phyloP scores from a whole-genome alignment of 1,284 basidiomycete species.

The Tremellales sp. region DNA sequence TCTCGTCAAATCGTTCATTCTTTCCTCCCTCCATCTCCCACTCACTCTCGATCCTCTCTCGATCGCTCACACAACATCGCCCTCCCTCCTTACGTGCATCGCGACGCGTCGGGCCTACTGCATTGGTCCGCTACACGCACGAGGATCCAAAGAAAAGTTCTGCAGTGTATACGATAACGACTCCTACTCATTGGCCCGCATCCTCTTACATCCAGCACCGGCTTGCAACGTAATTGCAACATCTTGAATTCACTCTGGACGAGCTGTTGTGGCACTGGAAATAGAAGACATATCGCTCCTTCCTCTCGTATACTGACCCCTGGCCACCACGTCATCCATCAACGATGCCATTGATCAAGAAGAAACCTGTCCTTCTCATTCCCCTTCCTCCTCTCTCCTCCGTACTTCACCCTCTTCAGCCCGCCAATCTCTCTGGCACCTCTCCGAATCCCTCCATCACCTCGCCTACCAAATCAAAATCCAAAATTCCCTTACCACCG shows the following conservation, averaged over 20 bases:
- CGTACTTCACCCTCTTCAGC: constrained; percentile 57
- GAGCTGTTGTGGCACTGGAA: too few species aligned
- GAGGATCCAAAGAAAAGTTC: too few species aligned
- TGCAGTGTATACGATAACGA: too few species aligned
- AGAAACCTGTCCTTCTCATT: constrained; percentile 83
- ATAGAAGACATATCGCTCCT: too few species aligned
- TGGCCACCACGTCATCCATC: too few species aligned
- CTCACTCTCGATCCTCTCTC: background rate
- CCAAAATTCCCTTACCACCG: constrained; percentile 5
- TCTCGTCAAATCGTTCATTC: background rate
- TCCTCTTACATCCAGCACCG: too few species aligned
- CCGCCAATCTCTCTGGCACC: constrained; percentile 1
- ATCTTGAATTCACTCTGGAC: too few species aligned
- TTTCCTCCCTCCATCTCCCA: constrained; percentile 1
- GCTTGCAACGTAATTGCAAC: too few species aligned
- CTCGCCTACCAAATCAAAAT: background rate
- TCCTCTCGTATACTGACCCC: too few species aligned
- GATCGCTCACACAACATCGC: background rate
- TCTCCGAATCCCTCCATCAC: constrained; percentile 2
- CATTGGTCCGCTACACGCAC: too few species aligned
- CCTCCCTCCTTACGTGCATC: background rate
- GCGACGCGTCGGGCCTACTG: too few species aligned
- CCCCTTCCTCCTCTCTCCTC: constrained; percentile 40
- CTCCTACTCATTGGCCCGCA: too few species aligned
- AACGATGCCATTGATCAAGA: constrained; percentile 79